Percentiles rank a stretch among this genome's conserved stretches.
Evolutionary conservation across 331 rosid genomes (phyloP).

Genomic region (Quercus tomentella): DNA sequence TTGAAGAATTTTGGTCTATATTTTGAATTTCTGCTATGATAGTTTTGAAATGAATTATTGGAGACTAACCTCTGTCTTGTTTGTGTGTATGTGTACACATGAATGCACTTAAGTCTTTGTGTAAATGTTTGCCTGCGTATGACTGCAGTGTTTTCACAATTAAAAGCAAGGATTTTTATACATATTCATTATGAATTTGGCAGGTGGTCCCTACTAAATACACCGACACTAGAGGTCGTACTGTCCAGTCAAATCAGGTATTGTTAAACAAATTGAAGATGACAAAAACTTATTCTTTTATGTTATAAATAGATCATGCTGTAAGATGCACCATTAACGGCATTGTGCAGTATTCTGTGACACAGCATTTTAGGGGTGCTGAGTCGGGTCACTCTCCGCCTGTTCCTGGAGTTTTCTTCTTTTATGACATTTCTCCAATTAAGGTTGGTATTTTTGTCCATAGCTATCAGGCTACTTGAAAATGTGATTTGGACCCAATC

Average conservation of each 20-base stretch:
- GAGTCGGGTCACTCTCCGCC: conserved; percentile 39
- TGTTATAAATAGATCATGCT: conserved; percentile 8
- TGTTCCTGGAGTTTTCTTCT: conserved; percentile 78
- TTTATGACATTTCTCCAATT: conserved; percentile 81
- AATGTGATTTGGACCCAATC: neutral
- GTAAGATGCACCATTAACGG: conserved; percentile 20
- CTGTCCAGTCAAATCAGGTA: conserved; percentile 85
- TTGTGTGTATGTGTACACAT: neutral
- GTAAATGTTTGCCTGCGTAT: neutral
- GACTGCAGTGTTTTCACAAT: neutral
- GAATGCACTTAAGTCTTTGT: neutral
- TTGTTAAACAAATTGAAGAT: conserved; percentile 10
- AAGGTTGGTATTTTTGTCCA: conserved; percentile 48
- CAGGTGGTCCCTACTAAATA: conserved; percentile 96
- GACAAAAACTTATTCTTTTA: neutral
- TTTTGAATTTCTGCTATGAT: neutral
- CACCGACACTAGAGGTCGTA: conserved; percentile 58
- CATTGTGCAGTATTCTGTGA: conserved; percentile 77
- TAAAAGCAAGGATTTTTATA: conserved; percentile 1
- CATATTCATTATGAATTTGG: conserved; percentile 2
- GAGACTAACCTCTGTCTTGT: neutral
- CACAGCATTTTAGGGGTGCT: conserved; percentile 81
- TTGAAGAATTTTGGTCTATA: neutral
- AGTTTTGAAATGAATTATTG: neutral
- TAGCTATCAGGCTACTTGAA: neutral